Evolutionary conservation across 208 protist species (phyloP).

Genomic region (Strigomonas galati): DNA sequence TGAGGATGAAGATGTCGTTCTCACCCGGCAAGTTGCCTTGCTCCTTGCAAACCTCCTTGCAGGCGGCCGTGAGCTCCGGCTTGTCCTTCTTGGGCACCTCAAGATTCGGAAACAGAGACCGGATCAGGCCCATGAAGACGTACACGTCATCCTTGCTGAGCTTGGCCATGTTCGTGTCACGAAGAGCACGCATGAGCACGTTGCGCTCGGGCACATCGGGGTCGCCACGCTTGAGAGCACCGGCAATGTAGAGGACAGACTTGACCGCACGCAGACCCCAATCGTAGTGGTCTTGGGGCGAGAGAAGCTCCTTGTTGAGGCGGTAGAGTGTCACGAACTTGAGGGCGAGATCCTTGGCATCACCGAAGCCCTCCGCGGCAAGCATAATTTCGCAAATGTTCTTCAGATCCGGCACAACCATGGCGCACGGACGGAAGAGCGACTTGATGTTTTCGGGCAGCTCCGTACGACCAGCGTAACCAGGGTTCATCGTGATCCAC

Average conservation of each 20-base stretch:
- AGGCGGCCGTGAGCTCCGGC: conserved; percentile 86
- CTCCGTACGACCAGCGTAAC: conserved; percentile 96
- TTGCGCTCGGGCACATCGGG: conserved; percentile 94
- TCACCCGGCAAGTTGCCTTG: conserved; percentile 92
- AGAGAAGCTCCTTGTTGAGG: conserved; percentile 96
- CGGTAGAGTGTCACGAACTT: conserved; percentile 99
- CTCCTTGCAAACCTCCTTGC: conserved; percentile 90
- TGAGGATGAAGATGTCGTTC: conserved; percentile 98
- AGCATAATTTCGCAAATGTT: conserved; percentile 99
- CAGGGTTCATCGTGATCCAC: conserved; percentile 98
- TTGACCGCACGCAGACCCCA: conserved; percentile 99
- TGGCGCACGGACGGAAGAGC: conserved; percentile 96
- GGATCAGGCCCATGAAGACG: conserved; percentile 97
- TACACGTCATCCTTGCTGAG: conserved; percentile 97
- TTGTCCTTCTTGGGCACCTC: conserved; percentile 95
- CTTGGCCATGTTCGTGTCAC: conserved; percentile 98
- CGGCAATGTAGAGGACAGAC: conserved; percentile 97
- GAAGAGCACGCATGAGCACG: conserved; percentile 96
- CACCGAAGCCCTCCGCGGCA: conserved; percentile 95
- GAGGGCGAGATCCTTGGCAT: conserved; percentile 95
- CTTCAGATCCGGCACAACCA: conserved; percentile 98
- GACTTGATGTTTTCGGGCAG: conserved; percentile 98
- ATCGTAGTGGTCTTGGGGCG: conserved; percentile 98
- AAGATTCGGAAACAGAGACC: conserved; percentile 96
- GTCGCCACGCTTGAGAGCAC: conserved; percentile 95